Evolutionary conservation across 2,329 filamentous ascomycete species (phyloP), one percentile per base, ranked within the genome.

Genomic region (Colletotrichum spinosum): DNA sequence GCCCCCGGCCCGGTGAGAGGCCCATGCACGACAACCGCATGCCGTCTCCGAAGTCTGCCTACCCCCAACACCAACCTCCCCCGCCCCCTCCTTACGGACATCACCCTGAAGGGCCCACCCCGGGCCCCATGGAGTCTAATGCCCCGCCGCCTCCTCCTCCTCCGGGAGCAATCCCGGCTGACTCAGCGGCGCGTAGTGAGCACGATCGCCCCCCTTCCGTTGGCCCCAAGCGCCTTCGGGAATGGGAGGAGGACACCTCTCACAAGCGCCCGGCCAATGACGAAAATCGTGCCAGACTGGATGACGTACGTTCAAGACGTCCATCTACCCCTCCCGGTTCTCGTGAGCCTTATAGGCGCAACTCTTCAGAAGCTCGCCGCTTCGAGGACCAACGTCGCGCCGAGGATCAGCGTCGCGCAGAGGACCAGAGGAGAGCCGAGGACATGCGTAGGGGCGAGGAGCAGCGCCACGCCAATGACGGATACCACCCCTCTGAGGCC

Each of bases 401-500:
- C 61, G 88, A 91, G 52, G 85, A 87, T 56, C 78, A 84, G 52
- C 78, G 81, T 44, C 78, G 81, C 4, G 77, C 71, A 4, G 84
- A 86, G 13, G 83, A 86, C 12, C 88, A 90, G 72, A 88, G 91
- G 53, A 88, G 90, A 42, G 74, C 74, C 3, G 86, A 88, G 39
- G 81, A 83, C 25, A 80, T 83, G 70, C 83, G 85, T 42, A 80
- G 85, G 35, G 77, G 76, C 6, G 86, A 89, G 37, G 85, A 87
- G 67, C 86, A 91, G 71, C 91, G 92, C 55, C 89, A 92, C 60
- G 86, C 85, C 38, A 90, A 89, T 68, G 92, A 96, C 57, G 90
- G 86, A 60, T 97, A 97, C 73, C 93, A 97, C 76, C 94, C 95
- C 5, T 97, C 94, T 1, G 94, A 97, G 77, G 93, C 93, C 59